Evolutionary conservation across 129 eudicot genomes (phyloP), one percentile per base, ranked within the genome.

Genomic region (Pittosporum tobira): DNA sequence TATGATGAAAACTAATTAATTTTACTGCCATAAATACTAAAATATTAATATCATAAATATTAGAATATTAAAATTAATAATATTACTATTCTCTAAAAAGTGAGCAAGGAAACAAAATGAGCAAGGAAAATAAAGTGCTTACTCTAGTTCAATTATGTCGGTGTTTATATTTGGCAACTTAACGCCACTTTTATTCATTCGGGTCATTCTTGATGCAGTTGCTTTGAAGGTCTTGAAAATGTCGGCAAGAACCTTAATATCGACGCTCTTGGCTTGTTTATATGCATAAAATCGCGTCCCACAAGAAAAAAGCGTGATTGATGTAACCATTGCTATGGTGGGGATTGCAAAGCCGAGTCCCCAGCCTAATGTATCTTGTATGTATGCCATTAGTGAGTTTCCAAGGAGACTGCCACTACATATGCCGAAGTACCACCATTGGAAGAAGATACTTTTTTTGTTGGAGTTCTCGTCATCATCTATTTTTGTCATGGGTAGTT

Each of bases 341-440:
- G 99, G 99, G 43, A 87, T 77, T 0, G 96, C 96, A 34, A 93
- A 93, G 43, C 99, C 99, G 14, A 93, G 58, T 46, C 96, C 90
- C 99, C 99, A 93, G 23, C 99, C 99, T 14, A 81, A 65, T 1
- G 74, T 74, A 65, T 87, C 99, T 49, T 93, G 99, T 16, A 93
- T 64, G 64, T 93, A 87, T 0, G 99, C 77, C 96, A 93, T 77
- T 24, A 87, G 46, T 3, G 94, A 79, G 22, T 83, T 87, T 14
- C 99, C 99, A 25, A 93, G 36, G 27, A 93, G 96, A 73, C 88
- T 76, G 1, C 99, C 99, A 25, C 73, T 84, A 36, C 99, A 93
- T 2, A 93, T 58, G 4, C 99, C 99, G 28, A 83, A 93, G 62
- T 93, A 93, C 99, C 96, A 93, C 96, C 95, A 87, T 18, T 88